phyloP scores from a whole-genome alignment of 306 rosid genomes.

The Cotoneaster glaucophyllus region DNA sequence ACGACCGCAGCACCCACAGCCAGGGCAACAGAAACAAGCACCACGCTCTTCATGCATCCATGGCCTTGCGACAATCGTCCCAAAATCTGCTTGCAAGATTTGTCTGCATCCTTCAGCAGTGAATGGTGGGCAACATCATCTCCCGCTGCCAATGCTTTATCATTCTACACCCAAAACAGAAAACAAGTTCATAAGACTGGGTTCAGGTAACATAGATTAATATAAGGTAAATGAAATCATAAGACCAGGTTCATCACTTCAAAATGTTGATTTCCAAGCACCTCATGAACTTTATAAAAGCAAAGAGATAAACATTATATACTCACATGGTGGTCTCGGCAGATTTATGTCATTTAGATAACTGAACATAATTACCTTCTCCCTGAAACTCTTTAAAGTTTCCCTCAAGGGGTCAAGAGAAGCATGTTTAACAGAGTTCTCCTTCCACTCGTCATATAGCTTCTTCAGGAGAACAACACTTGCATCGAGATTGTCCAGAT shows the following conservation, averaged over 20 bases:
- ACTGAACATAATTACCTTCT: constrained; percentile 39
- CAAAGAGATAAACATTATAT: not conserved
- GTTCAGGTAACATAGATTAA: not conserved
- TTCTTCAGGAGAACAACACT: constrained; percentile 56
- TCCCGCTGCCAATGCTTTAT: constrained; percentile 43
- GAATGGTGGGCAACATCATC: constrained; percentile 32
- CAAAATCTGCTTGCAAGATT: constrained; percentile 42
- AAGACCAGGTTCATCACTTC: not conserved
- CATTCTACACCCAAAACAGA: constrained; percentile 38
- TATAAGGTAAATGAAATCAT: not conserved
- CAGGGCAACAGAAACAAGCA: constrained; percentile 39
- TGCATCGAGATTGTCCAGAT: constrained; percentile 56
- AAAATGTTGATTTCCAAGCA: not conserved
- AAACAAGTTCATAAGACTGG: not conserved
- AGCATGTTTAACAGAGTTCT: constrained; percentile 41
- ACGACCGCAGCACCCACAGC: constrained; percentile 51
- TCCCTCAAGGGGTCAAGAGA: constrained; percentile 63
- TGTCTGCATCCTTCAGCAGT: constrained; percentile 61
- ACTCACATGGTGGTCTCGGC: not conserved
- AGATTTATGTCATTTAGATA: not conserved
- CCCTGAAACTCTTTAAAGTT: constrained; percentile 49
- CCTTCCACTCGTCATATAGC: constrained; percentile 67
- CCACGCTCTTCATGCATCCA: constrained; percentile 48
- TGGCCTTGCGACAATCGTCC: constrained; percentile 49
- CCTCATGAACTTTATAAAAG: not conserved